phyloP scores from a whole-genome alignment of 2,329 filamentous ascomycete genomes.

The Trichoderma sp. region DNA sequence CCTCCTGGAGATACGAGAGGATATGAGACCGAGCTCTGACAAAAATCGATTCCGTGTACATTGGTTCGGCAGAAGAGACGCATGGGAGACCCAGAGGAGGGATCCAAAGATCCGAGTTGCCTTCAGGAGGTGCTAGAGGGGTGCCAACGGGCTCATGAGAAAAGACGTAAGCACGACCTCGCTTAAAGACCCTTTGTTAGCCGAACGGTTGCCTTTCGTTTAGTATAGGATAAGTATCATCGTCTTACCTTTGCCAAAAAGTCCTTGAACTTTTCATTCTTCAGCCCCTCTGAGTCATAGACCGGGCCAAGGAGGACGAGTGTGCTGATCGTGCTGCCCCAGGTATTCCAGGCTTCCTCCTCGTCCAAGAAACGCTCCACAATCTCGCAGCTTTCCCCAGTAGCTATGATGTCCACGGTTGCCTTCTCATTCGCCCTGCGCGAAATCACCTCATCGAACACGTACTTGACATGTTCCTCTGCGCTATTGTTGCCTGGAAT shows the following conservation, averaged over 20 bases:
- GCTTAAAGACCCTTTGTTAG: slow-evolving; percentile 44
- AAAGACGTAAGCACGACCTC: slow-evolving; percentile 64
- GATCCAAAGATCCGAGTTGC: slow-evolving; percentile 50
- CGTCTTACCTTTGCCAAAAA: slow-evolving; percentile 57
- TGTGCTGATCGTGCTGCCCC: slow-evolving; percentile 50
- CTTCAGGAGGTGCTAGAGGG: slow-evolving; percentile 56
- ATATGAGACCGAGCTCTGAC: slow-evolving; percentile 57
- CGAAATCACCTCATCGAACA: slow-evolving; percentile 68
- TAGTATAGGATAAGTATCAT: slow-evolving; percentile 11
- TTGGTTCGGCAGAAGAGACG: slow-evolving; percentile 67
- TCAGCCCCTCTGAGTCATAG: slow-evolving; percentile 45
- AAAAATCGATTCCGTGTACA: slow-evolving; percentile 65
- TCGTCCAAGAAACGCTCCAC: slow-evolving; percentile 62
- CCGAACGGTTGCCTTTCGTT: not conserved
- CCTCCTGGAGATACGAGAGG: slow-evolving; percentile 63
- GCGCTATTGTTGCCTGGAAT: slow-evolving; percentile 63
- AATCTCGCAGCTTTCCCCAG: slow-evolving; percentile 67
- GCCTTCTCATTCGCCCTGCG: slow-evolving; percentile 53
- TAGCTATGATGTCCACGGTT: slow-evolving; percentile 69
- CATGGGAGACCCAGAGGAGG: slow-evolving; percentile 64
- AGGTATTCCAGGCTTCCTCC: slow-evolving; percentile 54
- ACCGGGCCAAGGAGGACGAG: slow-evolving; percentile 57
- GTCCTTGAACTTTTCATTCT: slow-evolving; percentile 49
- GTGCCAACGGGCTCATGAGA: slow-evolving; percentile 56
- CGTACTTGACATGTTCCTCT: slow-evolving; percentile 64